A percentile compares a stretch with the other conserved stretches of the same genome.
These are phyloP conservation scores for Mortierella sp. DNA, from an alignment of 371 early-diverging fungal genomes.

Conservation along the genomic window DNA sequence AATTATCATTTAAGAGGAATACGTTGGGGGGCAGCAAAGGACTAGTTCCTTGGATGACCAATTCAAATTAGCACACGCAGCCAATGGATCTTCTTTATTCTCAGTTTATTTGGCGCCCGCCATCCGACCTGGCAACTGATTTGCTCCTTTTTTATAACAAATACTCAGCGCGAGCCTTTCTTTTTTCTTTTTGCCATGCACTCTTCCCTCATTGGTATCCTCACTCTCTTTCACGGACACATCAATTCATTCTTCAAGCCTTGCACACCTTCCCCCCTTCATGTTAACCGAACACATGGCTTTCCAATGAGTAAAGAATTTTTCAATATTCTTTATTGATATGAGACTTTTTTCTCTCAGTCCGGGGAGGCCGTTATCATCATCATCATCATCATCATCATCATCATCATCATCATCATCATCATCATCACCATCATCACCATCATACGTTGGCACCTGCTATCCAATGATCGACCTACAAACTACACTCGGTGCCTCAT, in stretches of 20 bases:
- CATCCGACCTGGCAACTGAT: not conserved
- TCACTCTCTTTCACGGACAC: too few species aligned
- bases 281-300: too few species aligned
- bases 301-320: too few species aligned
- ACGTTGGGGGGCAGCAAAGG: not conserved
- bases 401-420: too few species aligned
- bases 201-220: not conserved
- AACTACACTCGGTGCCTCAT: too few species aligned
- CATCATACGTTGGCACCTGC: not conserved
- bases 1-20: not conserved
- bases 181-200: not conserved
- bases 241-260: too few species aligned
- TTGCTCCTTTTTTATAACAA: not conserved
- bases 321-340: too few species aligned
- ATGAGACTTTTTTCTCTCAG: not conserved
- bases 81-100: not conserved
- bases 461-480: not conserved
- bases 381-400: too few species aligned
- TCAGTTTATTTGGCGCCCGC: not conserved
- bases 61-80: not conserved
- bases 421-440: not conserved
- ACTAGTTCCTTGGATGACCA: not conserved
- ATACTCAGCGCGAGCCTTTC: not conserved
- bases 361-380: not conserved
- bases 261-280: too few species aligned